Percentiles rank a stretch among this genome's conserved stretches.
Conservation (phyloP, 345 rosid genomes). For the Eutrema japonicum region DNA sequence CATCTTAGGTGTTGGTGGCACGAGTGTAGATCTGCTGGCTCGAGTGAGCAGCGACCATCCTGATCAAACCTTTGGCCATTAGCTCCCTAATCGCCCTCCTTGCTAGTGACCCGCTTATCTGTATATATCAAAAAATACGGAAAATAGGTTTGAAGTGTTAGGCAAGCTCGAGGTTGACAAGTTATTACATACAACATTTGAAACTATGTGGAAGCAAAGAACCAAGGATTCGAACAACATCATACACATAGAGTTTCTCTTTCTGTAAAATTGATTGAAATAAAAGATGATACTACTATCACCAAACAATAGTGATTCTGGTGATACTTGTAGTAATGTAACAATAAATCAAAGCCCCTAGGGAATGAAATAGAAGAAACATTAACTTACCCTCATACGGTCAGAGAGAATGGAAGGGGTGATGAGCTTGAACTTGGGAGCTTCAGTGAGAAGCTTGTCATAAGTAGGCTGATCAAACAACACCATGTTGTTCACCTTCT, state of each 20-base stretch:
- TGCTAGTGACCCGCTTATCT: constrained; percentile 70
- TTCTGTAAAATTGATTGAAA: not conserved
- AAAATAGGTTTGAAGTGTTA: not conserved
- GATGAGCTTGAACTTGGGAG: constrained; percentile 81
- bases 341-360: too few species aligned
- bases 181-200: not conserved
- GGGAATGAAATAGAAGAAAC: not conserved
- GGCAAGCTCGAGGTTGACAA: not conserved
- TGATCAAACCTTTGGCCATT: constrained; percentile 69
- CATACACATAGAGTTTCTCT: not conserved
- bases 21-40: constrained; percentile 83
- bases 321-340: not conserved
- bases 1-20: constrained; percentile 65
- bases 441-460: constrained; percentile 78
- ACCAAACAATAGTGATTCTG: not conserved
- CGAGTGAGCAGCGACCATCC: constrained; percentile 68
- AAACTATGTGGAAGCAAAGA: not conserved
- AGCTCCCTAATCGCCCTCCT: constrained; percentile 70
- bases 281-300: not conserved
- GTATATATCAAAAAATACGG: not conserved
- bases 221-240: not conserved
- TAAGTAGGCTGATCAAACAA: constrained; percentile 81
- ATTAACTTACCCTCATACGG: constrained; percentile 74
- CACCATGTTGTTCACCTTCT: constrained; percentile 95
- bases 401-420: constrained; percentile 89